Percentiles rank a stretch among this genome's conserved stretches.
These are phyloP conservation scores for Colletotrichum tofieldiae DNA, from an alignment of 2,329 filamentous ascomycete genomes.

Conservation along the genomic window DNA sequence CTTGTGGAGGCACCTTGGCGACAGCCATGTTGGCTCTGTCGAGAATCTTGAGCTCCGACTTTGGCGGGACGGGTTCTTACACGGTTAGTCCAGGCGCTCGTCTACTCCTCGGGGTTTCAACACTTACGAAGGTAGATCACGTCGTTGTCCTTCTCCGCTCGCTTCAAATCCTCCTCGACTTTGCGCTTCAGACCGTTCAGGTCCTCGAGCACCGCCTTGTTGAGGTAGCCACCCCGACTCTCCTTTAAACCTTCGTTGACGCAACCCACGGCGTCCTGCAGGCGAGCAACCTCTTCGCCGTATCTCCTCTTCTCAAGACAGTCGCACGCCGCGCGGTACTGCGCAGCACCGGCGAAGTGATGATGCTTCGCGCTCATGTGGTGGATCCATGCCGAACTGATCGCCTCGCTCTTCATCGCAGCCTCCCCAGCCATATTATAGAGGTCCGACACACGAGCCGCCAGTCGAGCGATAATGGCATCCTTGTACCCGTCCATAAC, in stretches of 20 bases:
- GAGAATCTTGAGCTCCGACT: slow-evolving; percentile 87
- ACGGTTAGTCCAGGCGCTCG: slow-evolving; percentile 49
- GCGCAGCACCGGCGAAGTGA: slow-evolving; percentile 95
- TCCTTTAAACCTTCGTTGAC: slow-evolving; percentile 91
- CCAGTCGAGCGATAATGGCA: slow-evolving; percentile 90
- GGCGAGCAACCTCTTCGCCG: slow-evolving; percentile 91
- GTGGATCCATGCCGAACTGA: slow-evolving; percentile 97
- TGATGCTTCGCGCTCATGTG: slow-evolving; percentile 98
- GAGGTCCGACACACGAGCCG: slow-evolving; percentile 89
- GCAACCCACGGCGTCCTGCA: slow-evolving; percentile 86
- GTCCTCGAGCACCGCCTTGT: slow-evolving; percentile 85
- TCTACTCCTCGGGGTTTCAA: background rate
- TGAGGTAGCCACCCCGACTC: slow-evolving; percentile 80
- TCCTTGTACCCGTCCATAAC: slow-evolving; percentile 96
- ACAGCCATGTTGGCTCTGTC: slow-evolving; percentile 92
- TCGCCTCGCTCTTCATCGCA: slow-evolving; percentile 88
- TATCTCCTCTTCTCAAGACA: slow-evolving; percentile 95
- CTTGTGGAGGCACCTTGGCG: slow-evolving; percentile 83
- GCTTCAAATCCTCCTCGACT: slow-evolving; percentile 89
- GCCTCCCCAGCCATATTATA: slow-evolving; percentile 89
- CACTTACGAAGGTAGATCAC: slow-evolving; percentile 86
- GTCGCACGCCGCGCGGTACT: slow-evolving; percentile 92
- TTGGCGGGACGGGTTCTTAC: slow-evolving; percentile 83
- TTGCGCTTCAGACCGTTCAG: slow-evolving; percentile 86
- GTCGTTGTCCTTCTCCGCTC: slow-evolving; percentile 97